A percentile compares a stretch with the other conserved stretches of the same genome.
These are phyloP conservation scores for Linnemannia elongata DNA, from an alignment of 192 early-diverging fungal genomes.

Conservation along the genomic window DNA sequence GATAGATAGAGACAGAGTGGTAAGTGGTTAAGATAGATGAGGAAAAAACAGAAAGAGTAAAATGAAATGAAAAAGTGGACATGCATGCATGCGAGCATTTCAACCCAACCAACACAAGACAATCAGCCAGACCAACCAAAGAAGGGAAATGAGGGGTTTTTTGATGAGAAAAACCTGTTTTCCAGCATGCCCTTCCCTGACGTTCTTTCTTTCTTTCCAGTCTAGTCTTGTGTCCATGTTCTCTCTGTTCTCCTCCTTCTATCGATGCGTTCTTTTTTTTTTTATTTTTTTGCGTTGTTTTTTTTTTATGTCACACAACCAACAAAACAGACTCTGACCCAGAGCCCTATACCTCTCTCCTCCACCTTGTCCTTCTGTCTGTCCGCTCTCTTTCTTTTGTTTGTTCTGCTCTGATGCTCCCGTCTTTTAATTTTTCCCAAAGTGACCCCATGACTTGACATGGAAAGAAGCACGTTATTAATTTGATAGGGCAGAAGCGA, in stretches of 20 bases:
- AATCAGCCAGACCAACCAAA: too few relatives aligned
- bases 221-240: neutral
- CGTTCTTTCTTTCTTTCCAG: neutral
- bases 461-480: constrained; percentile 1
- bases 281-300: neutral
- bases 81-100: neutral
- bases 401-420: neutral
- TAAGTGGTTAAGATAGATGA: neutral
- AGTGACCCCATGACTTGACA: constrained; percentile 6
- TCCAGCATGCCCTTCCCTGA: neutral
- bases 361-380: neutral
- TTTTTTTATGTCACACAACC: constrained; percentile 1
- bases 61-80: neutral
- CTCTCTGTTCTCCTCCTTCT: neutral
- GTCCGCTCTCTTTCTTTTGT: neutral
- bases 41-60: neutral
- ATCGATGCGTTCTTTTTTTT: constrained; percentile 1
- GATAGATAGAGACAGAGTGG: too few relatives aligned
- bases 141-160: neutral
- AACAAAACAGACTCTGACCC: neutral
- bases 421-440: constrained; percentile 5
- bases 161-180: constrained; percentile 4
- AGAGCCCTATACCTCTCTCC: neutral
- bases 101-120: too few relatives aligned
- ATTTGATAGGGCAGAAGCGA: neutral